phyloP scores from a whole-genome alignment of 1,139 yeast genomes.

The Wickerhamiella pararugosa region DNA sequence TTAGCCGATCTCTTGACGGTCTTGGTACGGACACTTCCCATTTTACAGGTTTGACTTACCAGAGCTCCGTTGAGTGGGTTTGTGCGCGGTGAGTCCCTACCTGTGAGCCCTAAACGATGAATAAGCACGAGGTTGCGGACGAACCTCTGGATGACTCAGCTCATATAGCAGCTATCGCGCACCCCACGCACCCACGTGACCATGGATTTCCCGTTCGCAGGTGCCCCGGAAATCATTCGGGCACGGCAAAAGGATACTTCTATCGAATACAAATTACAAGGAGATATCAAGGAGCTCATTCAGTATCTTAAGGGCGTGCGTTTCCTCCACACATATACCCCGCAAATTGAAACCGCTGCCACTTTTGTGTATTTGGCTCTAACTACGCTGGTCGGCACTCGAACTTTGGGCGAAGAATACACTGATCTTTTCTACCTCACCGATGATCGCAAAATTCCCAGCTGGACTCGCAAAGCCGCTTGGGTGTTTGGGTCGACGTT shows the following conservation, averaged over 20 bases:
- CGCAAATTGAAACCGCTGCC: slow-evolving; percentile 45
- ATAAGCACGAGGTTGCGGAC: too few species aligned
- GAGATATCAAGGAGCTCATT: slow-evolving; percentile 42
- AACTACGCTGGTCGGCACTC: slow-evolving; percentile 60
- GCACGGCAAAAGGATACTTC: slow-evolving; percentile 82
- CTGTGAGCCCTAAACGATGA: too few species aligned
- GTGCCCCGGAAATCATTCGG: slow-evolving; percentile 34
- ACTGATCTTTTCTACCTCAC: slow-evolving; percentile 66
- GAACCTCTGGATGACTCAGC: too few species aligned
- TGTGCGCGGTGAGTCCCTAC: too few species aligned
- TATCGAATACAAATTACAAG: slow-evolving; percentile 41
- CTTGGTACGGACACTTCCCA: slow-evolving; percentile 44
- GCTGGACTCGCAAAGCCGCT: slow-evolving; percentile 19
- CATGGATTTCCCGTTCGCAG: slow-evolving; percentile 18
- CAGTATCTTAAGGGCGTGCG: slow-evolving; percentile 48
- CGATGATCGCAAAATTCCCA: slow-evolving; percentile 31
- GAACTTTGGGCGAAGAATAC: slow-evolving; percentile 90
- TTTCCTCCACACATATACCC: slow-evolving; percentile 47
- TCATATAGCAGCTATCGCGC: too few species aligned
- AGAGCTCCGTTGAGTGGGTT: too few species aligned
- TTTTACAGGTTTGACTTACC: slow-evolving; percentile 5
- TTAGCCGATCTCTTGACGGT: slow-evolving; percentile 99
- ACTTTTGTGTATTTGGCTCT: slow-evolving; percentile 47
- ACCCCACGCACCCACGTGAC: neutral
- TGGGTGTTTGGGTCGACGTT: slow-evolving; percentile 21